Conservation (phyloP, 2,329 filamentous ascomycete genomes). For the Colletotrichum phormii region DNA sequence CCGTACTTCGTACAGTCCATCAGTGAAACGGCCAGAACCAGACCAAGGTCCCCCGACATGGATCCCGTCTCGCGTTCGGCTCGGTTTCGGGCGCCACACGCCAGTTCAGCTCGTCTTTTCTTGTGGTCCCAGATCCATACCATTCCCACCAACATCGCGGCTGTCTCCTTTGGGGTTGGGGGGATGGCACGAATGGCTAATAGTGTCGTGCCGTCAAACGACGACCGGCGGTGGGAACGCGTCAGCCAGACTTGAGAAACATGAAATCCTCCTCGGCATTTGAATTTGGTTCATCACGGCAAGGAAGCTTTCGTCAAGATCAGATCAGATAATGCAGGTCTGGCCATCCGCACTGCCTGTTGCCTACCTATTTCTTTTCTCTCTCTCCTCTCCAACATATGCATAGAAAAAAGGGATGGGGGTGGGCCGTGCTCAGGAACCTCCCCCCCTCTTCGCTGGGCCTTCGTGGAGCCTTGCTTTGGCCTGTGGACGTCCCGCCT, state of each 20-base stretch:
- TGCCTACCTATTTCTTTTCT: not conserved
- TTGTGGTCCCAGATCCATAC: not conserved
- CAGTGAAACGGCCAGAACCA: not conserved
- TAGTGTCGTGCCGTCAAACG: not conserved
- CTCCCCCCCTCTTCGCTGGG: not conserved
- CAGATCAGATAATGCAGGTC: slow-evolving; percentile 10
- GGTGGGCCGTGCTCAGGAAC: not conserved
- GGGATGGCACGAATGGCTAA: no score
- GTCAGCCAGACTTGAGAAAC: not conserved
- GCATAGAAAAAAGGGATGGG: not conserved
- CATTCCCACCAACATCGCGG: not conserved
- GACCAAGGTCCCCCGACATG: not conserved
- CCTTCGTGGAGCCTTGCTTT: not conserved
- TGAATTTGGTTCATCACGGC: not conserved
- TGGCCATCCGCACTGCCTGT: not conserved
- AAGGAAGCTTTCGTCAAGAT: not conserved
- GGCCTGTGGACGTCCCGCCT: not conserved
- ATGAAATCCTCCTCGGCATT: not conserved
- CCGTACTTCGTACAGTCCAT: no score
- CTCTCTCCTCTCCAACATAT: not conserved
- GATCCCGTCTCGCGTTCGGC: not conserved
- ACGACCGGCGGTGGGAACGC: not conserved
- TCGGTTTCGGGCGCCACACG: not conserved
- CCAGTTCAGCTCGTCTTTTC: not conserved
- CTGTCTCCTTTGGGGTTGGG: not conserved